phyloP scores from a whole-genome alignment of 495 filamentous ascomycete genomes.

The Penicillium diatomitis region DNA sequence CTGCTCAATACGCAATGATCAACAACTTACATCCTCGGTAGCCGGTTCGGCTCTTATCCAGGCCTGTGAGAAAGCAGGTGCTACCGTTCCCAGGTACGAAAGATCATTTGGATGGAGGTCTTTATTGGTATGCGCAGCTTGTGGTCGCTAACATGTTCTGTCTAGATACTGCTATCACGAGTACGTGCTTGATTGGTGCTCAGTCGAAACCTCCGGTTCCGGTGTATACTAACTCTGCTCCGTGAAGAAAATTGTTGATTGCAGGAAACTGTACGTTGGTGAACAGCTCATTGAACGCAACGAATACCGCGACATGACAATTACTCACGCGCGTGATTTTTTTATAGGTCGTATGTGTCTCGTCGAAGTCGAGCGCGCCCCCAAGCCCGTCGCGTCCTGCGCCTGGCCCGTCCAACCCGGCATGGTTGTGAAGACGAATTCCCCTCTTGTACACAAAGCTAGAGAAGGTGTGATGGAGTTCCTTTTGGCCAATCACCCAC shows the following conservation, averaged over 20 bases:
- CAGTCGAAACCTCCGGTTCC: constrained; percentile 1
- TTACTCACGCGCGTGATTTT: not conserved
- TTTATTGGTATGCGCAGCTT: too few relatives aligned
- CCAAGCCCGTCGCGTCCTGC: constrained; percentile 96
- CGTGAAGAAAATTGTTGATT: constrained; percentile 81
- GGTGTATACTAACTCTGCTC: constrained; percentile 20
- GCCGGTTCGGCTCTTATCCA: constrained; percentile 91
- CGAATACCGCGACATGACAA: too few relatives aligned
- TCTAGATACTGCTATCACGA: constrained; percentile 97
- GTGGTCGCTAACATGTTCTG: constrained; percentile 28
- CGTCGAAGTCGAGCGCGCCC: constrained; percentile 90
- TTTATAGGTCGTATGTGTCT: constrained; percentile 79
- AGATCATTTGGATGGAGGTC: not conserved
- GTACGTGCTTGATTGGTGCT: constrained; percentile 35
- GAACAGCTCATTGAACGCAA: too few relatives aligned
- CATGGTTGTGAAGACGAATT: constrained; percentile 98
- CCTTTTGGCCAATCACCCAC: constrained; percentile 88
- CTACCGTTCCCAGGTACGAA: constrained; percentile 70
- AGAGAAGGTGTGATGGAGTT: constrained; percentile 99
- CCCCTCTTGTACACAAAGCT: constrained; percentile 90
- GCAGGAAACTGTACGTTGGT: constrained; percentile 75
- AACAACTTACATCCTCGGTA: constrained; percentile 21
- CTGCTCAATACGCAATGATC: constrained; percentile 5
- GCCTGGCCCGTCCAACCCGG: constrained; percentile 98
- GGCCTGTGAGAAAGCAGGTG: constrained; percentile 95